Base-by-base conservation (phyloP, 164 flowering plant species). In the Stephania cephalantha region DNA sequence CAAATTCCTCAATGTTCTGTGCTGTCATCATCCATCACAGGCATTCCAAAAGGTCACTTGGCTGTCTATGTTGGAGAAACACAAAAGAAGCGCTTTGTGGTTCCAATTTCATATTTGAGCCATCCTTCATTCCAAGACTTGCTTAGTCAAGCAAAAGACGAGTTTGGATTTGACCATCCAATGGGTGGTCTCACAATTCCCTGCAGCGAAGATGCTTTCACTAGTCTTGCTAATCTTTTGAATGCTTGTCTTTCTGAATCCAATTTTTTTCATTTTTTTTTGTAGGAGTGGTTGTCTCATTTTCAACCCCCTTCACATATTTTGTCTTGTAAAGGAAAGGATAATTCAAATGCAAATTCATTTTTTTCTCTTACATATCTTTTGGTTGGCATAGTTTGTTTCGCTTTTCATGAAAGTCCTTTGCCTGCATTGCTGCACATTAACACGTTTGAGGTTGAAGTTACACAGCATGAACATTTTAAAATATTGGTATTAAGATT, bases 91-190 rank as follows among this genome's bases (percentile, higher is more conserved):
- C 78, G 85, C 15, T 83, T 78, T 71, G 74, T 84, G 35, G 78
- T 87, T 46, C 89, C 89, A 0, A 63, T 85, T 8, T 78, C 85
- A 3, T 86, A 73, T 72, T 76, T 88, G 80, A 85, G 79, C 58
- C 82, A 86, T 4, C 85, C 88, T 73, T 74, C 55, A 46, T 86
- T 85, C 63, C 91, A 75, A 71, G 79, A 75, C 48, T 75, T 88
- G 79, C 74, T 86, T 0, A 73, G 44, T 63, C 75, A 20, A 45
- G 69, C 75, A 2, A 68, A 73, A 18, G 69, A 73, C 42, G 75
- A 73, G 45, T 73, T 61, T 45, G 75, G 75, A 7, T 66, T 65
- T 66, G 68, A 66, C 66, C 55, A 65, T n/a, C 68, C 68, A 25
- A 65, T 65, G 68, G 68, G 68, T n/a, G 68, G 68, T 22, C 68